Conservation (phyloP, 768 basidiomycete species). For the Amanita rubescens region DNA sequence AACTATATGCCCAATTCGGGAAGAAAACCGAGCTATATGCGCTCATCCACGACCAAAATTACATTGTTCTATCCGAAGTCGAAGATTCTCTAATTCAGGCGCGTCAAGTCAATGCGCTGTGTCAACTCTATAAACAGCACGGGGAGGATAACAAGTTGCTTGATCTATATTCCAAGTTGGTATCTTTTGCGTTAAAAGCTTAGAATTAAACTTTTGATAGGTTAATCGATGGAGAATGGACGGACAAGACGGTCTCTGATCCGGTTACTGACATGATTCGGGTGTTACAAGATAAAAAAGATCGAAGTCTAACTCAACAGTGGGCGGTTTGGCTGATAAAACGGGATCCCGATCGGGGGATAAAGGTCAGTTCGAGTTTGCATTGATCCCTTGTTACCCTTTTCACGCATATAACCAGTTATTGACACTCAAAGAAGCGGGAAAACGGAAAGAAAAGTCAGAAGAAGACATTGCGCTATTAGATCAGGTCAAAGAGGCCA, state of each 20-base stretch:
- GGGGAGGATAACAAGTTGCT: slow-evolving; percentile 55
- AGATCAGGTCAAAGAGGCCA: slow-evolving; percentile 48
- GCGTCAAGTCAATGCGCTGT: slow-evolving; percentile 54
- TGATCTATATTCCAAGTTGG: slow-evolving; percentile 49
- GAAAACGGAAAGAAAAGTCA: slow-evolving; percentile 48
- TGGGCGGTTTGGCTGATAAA: slow-evolving; percentile 81
- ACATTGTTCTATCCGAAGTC: slow-evolving; percentile 52
- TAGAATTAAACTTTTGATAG: background rate
- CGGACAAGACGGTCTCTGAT: slow-evolving; percentile 56
- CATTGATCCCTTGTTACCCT: slow-evolving; percentile 4
- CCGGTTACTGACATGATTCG: slow-evolving; percentile 54
- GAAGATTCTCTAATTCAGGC: slow-evolving; percentile 45
- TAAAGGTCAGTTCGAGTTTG: slow-evolving; percentile 43
- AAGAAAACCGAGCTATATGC: slow-evolving; percentile 55
- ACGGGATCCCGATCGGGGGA: slow-evolving; percentile 58
- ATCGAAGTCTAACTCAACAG: slow-evolving; percentile 53
- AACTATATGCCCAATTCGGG: slow-evolving; percentile 57
- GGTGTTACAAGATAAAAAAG: slow-evolving; percentile 49
- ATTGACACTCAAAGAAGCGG: slow-evolving; percentile 31
- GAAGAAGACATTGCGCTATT: slow-evolving; percentile 57
- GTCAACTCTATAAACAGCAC: slow-evolving; percentile 48
- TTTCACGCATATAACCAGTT: slow-evolving; percentile 28
- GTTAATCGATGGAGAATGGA: slow-evolving; percentile 61
- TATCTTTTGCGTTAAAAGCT: background rate
- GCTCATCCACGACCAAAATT: slow-evolving; percentile 50